Evolutionary conservation across 2,329 filamentous ascomycete species (phyloP), one percentile per base, ranked within the genome.

Genomic region (Beauveria varroae): DNA sequence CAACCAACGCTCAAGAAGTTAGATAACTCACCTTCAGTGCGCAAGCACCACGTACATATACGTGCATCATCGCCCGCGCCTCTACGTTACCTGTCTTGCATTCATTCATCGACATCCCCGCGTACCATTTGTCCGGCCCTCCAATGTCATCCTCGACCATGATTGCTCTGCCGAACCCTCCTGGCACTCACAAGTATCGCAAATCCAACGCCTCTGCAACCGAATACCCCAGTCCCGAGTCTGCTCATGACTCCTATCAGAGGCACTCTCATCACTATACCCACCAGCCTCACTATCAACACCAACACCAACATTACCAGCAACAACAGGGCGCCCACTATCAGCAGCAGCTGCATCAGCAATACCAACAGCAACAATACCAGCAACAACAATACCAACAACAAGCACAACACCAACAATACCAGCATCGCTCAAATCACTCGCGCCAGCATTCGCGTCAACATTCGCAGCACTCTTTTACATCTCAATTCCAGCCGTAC

Each of bases 101-200:
- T 63, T n/a, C 16, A 40, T 43, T 59, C 12, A 64, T 65, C 54
- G 44, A 61, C 26, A 57, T 57, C 9, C 44, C 49, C 37, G 50
- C 22, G 34, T 43, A 26, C 30, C 49, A 44, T 37, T 24, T n/a
- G 16, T 6, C 28, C n/a, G 8, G 8, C 43, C 14, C 26, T 5
- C 24, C 50, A 30, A 63, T 63, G 59, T 56, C 61, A 41, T 64
- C 49, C 34, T 59, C 52, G 53, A 67, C 51, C 51, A 73, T 73
- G 70, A 70, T 73, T 28, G 62, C 70, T 53, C 65, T 73, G 57
- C 66, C 68, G 37, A 66, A 65, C 14, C 67, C 65, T 30, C 61
- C 67, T 8, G 44, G 63, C 49, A 62, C 64, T 47, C 63, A 67
- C 47, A 66, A 55, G 43, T 63, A 63, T 60, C 67, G 60, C 55